Percentiles rank a stretch among this genome's conserved stretches.
phyloP scores from a whole-genome alignment of 23 red algal genomes.

The Agarophyton chilense region DNA sequence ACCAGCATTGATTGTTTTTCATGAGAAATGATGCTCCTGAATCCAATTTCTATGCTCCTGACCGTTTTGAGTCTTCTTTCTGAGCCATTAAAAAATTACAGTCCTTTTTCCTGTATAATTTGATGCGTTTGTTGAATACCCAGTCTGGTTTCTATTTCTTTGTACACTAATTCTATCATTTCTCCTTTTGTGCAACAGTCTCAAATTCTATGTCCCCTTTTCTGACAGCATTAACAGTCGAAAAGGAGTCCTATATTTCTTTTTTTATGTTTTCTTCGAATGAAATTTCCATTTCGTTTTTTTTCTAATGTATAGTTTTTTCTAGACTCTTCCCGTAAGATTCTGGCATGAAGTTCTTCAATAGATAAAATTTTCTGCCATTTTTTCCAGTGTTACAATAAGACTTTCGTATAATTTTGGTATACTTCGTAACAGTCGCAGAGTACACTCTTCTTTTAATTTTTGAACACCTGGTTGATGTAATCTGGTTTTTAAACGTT shows the following conservation, averaged over 20 bases:
- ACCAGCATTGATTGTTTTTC: no score
- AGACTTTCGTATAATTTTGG: background rate
- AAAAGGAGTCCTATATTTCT: background rate
- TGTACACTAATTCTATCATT: background rate
- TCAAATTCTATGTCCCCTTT: background rate
- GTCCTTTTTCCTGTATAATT: background rate
- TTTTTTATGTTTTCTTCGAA: background rate
- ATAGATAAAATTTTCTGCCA: background rate
- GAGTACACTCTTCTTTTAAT: background rate
- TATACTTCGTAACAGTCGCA: background rate
- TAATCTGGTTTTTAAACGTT: background rate
- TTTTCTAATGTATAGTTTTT: background rate
- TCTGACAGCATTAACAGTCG: background rate
- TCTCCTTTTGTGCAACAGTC: background rate
- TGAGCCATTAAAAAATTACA: slow-evolving; percentile 1
- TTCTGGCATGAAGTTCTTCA: background rate
- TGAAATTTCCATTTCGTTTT: no score
- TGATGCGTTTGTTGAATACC: no score
- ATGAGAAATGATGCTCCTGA: no score
- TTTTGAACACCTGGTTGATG: no score
- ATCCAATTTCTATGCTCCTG: background rate
- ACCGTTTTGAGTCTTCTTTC: no score
- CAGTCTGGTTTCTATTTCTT: no score
- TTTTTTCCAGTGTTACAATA: no score
- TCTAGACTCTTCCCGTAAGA: background rate